Percentiles rank a stretch among this genome's conserved stretches.
Evolutionary conservation across 129 eudicot species (phyloP).

Genomic region (Erigeron canadensis): DNA sequence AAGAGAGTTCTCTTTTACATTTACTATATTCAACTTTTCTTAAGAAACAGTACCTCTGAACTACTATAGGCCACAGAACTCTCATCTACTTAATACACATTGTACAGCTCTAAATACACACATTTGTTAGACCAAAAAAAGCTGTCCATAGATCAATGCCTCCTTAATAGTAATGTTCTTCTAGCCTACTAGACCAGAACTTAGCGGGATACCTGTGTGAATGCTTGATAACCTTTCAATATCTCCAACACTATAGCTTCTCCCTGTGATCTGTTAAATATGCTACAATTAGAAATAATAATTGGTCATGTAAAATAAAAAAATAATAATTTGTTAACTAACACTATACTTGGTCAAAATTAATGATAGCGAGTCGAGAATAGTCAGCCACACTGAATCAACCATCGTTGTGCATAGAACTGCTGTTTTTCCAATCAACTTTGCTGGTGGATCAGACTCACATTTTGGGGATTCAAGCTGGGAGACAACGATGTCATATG

Average conservation of each 20-base stretch:
- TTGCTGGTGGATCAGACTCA: constrained; percentile 63
- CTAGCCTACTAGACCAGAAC: background rate
- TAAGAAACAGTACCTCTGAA: background rate
- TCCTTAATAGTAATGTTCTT: constrained; percentile 6
- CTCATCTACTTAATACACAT: constrained; percentile 12
- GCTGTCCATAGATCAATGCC: constrained; percentile 10
- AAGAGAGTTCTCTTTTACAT: constrained; percentile 7
- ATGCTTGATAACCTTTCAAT: constrained; percentile 95
- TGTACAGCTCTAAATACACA: background rate
- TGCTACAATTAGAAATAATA: constrained; percentile 27
- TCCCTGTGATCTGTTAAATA: constrained; percentile 76
- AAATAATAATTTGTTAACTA: constrained; percentile 11
- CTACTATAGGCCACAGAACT: constrained; percentile 1
- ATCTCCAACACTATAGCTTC: constrained; percentile 98
- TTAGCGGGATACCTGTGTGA: constrained; percentile 70
- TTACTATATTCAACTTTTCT: background rate
- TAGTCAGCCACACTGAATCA: constrained; percentile 92
- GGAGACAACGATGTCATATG: constrained; percentile 20
- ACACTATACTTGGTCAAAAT: constrained; percentile 73
- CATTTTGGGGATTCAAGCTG: constrained; percentile 96
- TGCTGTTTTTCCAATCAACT: constrained; percentile 66
- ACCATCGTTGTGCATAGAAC: constrained; percentile 81
- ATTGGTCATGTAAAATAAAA: constrained; percentile 12
- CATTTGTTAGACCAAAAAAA: background rate
- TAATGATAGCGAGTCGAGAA: constrained; percentile 91